phyloP scores from a whole-genome alignment of 2,329 filamentous ascomycete species.

The Fusarium papillatum region DNA sequence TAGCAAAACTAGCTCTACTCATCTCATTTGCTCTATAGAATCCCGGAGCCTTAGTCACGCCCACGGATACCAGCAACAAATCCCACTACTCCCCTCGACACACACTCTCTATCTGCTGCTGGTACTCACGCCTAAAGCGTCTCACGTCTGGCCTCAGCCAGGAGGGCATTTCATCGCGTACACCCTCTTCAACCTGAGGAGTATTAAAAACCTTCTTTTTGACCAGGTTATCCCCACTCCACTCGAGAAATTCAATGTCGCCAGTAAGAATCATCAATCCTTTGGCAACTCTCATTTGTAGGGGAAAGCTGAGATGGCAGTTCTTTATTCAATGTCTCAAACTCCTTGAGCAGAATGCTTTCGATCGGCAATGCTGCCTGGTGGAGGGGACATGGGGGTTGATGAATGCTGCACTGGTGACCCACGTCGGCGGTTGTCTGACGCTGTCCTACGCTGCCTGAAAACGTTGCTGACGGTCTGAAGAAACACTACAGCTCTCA shows the following conservation, averaged over 20 bases:
- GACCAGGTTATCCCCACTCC: neutral
- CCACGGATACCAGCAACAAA: no score
- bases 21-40: no score
- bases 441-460: neutral
- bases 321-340: neutral
- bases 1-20: no score
- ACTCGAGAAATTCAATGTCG: neutral
- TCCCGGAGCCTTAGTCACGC: no score
- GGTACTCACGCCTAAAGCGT: neutral
- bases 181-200: neutral
- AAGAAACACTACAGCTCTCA: neutral
- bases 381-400: neutral
- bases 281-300: neutral
- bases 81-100: no score
- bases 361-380: neutral
- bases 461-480: neutral
- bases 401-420: neutral
- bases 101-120: neutral
- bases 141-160: neutral
- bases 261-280: neutral
- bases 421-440: neutral
- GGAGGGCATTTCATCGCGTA: neutral
- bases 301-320: neutral
- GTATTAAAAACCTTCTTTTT: neutral
- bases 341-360: neutral